Evolutionary conservation across 768 basidiomycete genomes (phyloP).

Genomic region (Rhodotorula diobovata): DNA sequence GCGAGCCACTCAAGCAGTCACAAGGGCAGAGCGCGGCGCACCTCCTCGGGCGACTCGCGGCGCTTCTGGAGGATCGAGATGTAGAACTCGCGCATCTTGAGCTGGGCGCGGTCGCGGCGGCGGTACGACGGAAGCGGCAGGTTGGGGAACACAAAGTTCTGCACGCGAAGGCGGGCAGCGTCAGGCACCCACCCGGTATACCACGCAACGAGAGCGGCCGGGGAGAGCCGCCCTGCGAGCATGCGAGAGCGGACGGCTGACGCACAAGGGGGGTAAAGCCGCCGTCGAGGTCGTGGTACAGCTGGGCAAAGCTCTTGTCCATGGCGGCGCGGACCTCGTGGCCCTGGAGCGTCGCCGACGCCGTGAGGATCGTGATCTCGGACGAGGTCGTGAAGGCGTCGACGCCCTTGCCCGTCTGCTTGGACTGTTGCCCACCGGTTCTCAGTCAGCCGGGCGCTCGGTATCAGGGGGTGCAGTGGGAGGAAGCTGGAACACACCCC

Average conservation of each 20-base stretch:
- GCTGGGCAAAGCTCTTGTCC: conserved; percentile 75
- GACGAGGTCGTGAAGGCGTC: conserved; percentile 67
- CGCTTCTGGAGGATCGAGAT: conserved; percentile 72
- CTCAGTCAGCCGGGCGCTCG: background rate
- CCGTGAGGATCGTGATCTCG: conserved; percentile 92
- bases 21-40: conserved; percentile 41
- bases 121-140: conserved; percentile 86
- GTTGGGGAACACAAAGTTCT: conserved; percentile 88
- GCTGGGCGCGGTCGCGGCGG: conserved; percentile 79
- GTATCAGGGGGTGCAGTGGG: background rate
- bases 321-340: conserved; percentile 73
- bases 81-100: conserved; percentile 91
- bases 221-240: too few species aligned
- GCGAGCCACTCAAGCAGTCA: too few species aligned
- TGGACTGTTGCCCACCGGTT: conserved; percentile 1
- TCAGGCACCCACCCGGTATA: too few species aligned
- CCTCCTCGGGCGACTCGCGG: conserved; percentile 56
- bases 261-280: conserved; percentile 77
- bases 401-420: conserved; percentile 45
- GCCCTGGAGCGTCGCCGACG: conserved; percentile 88
- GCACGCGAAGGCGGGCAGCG: background rate
- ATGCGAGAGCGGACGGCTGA: too few species aligned
- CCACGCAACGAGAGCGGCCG: too few species aligned
- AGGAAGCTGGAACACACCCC: conserved; percentile 6
- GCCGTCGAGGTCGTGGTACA: conserved; percentile 84